These are phyloP conservation scores for Cornus florida DNA, from an alignment of 148 eudicot species.

Conservation along the genomic window DNA sequence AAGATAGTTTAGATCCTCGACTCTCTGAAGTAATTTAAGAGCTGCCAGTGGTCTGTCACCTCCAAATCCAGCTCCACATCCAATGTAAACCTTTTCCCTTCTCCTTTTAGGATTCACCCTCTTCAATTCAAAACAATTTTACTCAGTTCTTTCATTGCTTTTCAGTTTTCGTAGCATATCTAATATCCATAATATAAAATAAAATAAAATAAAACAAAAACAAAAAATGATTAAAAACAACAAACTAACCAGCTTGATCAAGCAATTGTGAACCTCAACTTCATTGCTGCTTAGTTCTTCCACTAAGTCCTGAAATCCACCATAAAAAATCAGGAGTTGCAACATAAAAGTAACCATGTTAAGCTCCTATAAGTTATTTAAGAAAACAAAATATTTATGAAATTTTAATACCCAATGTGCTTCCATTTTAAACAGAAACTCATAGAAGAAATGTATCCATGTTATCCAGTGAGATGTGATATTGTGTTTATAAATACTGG, in stretches of 20 bases:
- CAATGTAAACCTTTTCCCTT: slow-evolving; percentile 77
- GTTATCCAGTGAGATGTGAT: background rate
- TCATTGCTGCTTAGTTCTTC: slow-evolving; percentile 19
- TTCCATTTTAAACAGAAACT: background rate
- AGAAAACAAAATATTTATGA: background rate
- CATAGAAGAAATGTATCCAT: background rate
- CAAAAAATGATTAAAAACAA: background rate
- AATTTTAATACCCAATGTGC: background rate
- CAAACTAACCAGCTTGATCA: slow-evolving; percentile 45
- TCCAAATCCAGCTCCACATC: slow-evolving; percentile 98
- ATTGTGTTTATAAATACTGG: background rate
- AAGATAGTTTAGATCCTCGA: slow-evolving; percentile 73
- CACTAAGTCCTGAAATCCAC: slow-evolving; percentile 5
- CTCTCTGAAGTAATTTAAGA: slow-evolving; percentile 82
- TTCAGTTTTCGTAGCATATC: background rate
- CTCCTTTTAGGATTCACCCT: slow-evolving; percentile 58
- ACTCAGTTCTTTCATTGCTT: background rate
- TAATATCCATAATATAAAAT: background rate
- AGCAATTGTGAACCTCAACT: slow-evolving; percentile 29
- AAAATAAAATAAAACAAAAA: no score
- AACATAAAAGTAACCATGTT: background rate
- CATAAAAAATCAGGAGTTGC: slow-evolving; percentile 5
- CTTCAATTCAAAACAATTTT: slow-evolving; percentile 35
- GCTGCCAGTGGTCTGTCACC: slow-evolving; percentile 96
- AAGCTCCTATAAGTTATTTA: background rate